Evolutionary conservation across 225 moss, liverwort and hornwort species (phyloP).

Genomic region (Sphagnum contortum): DNA sequence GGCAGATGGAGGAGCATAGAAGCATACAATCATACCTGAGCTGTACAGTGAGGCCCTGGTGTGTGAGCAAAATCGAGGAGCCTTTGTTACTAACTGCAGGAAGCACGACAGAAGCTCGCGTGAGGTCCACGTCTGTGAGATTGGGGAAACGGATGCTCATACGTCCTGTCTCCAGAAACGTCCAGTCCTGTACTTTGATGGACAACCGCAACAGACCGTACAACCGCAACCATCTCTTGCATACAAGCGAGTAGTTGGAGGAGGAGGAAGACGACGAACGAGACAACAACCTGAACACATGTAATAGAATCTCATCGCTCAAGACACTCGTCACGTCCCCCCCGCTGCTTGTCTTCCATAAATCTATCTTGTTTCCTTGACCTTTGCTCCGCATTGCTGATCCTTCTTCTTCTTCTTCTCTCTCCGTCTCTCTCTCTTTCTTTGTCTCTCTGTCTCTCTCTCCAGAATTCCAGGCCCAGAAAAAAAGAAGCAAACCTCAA

Average conservation of each 20-base stretch:
- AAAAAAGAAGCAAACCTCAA: too few relatives aligned
- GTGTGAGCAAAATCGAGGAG: slow-evolving; percentile 30
- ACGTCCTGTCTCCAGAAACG: slow-evolving; percentile 77
- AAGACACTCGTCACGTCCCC: slow-evolving; percentile 28
- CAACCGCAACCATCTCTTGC: slow-evolving; percentile 81
- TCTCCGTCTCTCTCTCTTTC: too few relatives aligned
- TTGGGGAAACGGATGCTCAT: slow-evolving; percentile 64
- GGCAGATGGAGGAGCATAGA: not conserved
- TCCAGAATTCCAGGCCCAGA: too few relatives aligned
- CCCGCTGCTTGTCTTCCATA: slow-evolving; percentile 33
- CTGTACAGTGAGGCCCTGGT: slow-evolving; percentile 55
- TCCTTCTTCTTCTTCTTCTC: too few relatives aligned
- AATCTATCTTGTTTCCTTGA: slow-evolving; percentile 57
- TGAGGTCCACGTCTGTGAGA: slow-evolving; percentile 57
- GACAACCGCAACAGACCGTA: slow-evolving; percentile 51
- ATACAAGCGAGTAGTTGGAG: slow-evolving; percentile 48
- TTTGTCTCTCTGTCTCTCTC: too few relatives aligned
- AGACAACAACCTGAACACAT: slow-evolving; percentile 29
- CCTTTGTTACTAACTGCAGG: not conserved
- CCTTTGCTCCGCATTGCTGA: slow-evolving; percentile 40
- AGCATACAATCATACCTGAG: slow-evolving; percentile 16
- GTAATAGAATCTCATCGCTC: slow-evolving; percentile 41
- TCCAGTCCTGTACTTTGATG: slow-evolving; percentile 75
- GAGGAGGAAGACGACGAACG: slow-evolving; percentile 4
- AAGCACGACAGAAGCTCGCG: slow-evolving; percentile 11